Evolutionary conservation across 306 rosid species (phyloP).

Genomic region (Ormosia emarginata): DNA sequence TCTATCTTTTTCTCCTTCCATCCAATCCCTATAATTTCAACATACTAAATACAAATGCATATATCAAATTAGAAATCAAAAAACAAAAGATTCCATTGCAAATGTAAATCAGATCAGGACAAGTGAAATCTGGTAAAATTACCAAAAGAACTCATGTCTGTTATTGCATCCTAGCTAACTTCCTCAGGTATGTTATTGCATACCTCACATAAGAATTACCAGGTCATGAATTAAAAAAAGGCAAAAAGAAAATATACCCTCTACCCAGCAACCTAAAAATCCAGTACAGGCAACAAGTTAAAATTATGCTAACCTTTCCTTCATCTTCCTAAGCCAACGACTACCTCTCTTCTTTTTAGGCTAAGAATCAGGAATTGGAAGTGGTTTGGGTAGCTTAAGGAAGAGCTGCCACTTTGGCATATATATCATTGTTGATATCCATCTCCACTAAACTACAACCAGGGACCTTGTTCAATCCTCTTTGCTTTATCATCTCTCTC

Average conservation of each 20-base stretch:
- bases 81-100: too few species aligned
- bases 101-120: too few species aligned
- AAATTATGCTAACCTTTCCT: constrained; percentile 56
- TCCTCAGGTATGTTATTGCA: constrained; percentile 44
- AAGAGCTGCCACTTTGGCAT: constrained; percentile 30
- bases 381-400: constrained; percentile 82
- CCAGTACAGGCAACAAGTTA: not conserved
- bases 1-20: too few species aligned
- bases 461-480: constrained; percentile 61
- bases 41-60: too few species aligned
- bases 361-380: constrained; percentile 96
- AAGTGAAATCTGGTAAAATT: too few species aligned
- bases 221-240: not conserved
- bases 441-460: constrained; percentile 61
- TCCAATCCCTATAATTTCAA: too few species aligned
- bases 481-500: constrained; percentile 61
- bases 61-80: too few species aligned
- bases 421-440: constrained; percentile 28
- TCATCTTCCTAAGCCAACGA: constrained; percentile 84
- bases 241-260: not conserved
- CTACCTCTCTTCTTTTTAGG: constrained; percentile 99
- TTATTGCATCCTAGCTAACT: too few species aligned
- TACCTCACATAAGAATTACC: constrained; percentile 48
- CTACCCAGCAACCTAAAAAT: not conserved
- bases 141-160: too few species aligned